These are phyloP conservation scores for Mycena crocata DNA, from an alignment of 768 basidiomycete genomes.

Conservation along the genomic window DNA sequence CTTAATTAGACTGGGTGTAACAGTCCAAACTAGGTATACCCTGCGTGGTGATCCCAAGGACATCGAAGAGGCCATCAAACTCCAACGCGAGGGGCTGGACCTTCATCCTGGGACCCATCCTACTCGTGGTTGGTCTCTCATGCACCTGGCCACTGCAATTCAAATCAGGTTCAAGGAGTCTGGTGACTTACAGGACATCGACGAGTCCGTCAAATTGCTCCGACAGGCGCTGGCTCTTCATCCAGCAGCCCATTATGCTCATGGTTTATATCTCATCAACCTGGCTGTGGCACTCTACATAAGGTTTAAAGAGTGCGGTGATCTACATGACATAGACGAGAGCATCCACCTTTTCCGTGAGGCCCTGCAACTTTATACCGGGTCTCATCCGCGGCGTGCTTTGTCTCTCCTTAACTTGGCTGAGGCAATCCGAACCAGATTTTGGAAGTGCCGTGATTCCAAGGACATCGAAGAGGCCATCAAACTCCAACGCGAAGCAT, in stretches of 20 bases:
- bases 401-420: no score
- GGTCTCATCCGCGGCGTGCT: no score
- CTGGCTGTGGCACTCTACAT: no score
- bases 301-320: no score
- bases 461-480: background rate
- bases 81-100: background rate
- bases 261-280: background rate
- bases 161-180: no score
- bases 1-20: background rate
- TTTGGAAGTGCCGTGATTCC: background rate
- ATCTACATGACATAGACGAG: no score
- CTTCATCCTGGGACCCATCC: background rate
- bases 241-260: background rate
- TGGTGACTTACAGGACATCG: no score
- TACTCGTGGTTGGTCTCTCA: background rate
- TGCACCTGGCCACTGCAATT: background rate
- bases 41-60: background rate
- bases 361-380: no score
- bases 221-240: background rate
- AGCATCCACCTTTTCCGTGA: no score
- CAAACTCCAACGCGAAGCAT: background rate
- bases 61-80: background rate
- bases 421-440: background rate
- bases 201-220: background rate
- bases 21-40: background rate